Evolutionary conservation across 495 filamentous ascomycete genomes (phyloP).

Genomic region (Penicillium coffeae): DNA sequence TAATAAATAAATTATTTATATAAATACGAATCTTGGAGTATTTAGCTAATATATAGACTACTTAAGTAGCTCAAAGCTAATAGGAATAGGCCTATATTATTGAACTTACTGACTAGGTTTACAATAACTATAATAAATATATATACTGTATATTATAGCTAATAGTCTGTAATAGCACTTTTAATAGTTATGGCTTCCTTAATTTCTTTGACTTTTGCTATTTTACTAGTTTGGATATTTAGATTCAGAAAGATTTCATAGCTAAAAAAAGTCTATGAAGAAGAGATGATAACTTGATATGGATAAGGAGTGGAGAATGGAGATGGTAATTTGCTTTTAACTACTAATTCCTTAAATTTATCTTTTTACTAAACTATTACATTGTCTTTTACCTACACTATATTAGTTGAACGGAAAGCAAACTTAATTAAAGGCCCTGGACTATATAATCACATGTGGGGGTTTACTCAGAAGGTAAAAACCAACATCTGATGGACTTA

Average conservation of each 20-base stretch:
- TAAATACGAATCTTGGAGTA: no score
- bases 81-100: slow-evolving; percentile 18
- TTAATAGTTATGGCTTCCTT: slow-evolving; percentile 24
- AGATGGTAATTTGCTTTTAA: no score
- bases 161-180: slow-evolving; percentile 43
- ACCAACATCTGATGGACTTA: no score
- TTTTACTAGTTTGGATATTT: background rate
- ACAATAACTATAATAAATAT: slow-evolving; percentile 48
- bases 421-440: no score
- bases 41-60: background rate
- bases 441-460: no score
- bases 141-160: slow-evolving; percentile 41
- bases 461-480: no score
- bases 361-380: background rate
- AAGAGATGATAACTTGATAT: no score
- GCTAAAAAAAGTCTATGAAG: background rate
- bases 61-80: background rate
- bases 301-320: no score
- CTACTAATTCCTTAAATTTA: no score
- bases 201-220: background rate
- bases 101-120: slow-evolving; percentile 45
- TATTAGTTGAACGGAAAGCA: background rate
- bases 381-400: background rate
- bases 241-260: background rate
- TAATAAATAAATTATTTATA: slow-evolving; percentile 25